Evolutionary conservation across 2,329 filamentous ascomycete species (phyloP).

Genomic region (Diaporthe vaccinii): DNA sequence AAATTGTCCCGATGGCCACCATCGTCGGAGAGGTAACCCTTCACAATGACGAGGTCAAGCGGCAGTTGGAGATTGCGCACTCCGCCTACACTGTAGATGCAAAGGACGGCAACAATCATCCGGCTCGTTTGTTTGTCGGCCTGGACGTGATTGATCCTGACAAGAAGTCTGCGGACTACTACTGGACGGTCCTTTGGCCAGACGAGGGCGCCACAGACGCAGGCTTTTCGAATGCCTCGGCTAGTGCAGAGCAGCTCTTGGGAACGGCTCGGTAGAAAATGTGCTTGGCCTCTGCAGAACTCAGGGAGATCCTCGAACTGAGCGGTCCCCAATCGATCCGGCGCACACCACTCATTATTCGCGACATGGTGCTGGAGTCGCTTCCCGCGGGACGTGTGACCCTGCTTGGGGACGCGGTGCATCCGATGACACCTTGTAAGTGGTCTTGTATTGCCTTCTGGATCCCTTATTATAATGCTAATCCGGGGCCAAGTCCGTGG

Average conservation of each 20-base stretch:
- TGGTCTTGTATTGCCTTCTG: background rate
- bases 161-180: constrained; percentile 46
- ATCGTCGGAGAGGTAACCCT: constrained; percentile 46
- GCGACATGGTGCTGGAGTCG: background rate
- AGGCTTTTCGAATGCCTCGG: background rate
- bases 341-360: background rate
- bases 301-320: constrained; percentile 3
- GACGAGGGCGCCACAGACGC: constrained; percentile 30
- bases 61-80: constrained; percentile 47
- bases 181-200: constrained; percentile 43
- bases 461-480: background rate
- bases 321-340: background rate
- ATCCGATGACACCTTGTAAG: constrained; percentile 21
- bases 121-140: constrained; percentile 43
- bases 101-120: constrained; percentile 2
- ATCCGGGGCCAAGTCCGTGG: background rate
- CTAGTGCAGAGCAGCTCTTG: constrained; percentile 12
- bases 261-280: constrained; percentile 7
- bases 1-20: constrained; percentile 39
- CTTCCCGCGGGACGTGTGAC: constrained; percentile 11
- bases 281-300: background rate
- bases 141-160: constrained; percentile 43
- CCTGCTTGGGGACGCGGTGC: constrained; percentile 17
- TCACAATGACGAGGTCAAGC: constrained; percentile 45
- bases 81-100: constrained; percentile 42